These are phyloP conservation scores for Galerina sulciceps DNA, from an alignment of 768 basidiomycete species.

Conservation along the genomic window DNA sequence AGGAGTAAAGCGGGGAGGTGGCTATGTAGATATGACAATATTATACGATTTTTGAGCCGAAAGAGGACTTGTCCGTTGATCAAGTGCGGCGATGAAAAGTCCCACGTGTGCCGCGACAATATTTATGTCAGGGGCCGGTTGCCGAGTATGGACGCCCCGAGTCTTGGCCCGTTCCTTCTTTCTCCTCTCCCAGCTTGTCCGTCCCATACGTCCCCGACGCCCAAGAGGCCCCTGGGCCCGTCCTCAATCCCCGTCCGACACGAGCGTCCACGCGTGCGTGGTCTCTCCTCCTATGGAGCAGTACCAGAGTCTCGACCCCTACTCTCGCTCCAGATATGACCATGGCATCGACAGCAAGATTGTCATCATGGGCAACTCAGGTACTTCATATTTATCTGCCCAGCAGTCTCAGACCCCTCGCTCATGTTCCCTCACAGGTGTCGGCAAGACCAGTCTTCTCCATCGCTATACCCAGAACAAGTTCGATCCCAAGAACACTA, in stretches of 20 bases:
- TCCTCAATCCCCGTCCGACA: constrained; percentile 15
- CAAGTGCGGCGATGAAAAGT: constrained; percentile 22
- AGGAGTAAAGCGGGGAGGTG: constrained; percentile 71
- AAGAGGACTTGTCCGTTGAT: constrained; percentile 15
- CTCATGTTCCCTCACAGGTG: constrained; percentile 51
- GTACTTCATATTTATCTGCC: constrained; percentile 23
- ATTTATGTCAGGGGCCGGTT: constrained; percentile 31
- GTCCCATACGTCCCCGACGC: constrained; percentile 45
- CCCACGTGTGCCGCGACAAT: constrained; percentile 34
- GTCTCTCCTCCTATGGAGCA: constrained; percentile 50
- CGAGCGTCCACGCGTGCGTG: constrained; percentile 21
- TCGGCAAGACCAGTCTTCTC: constrained; percentile 91
- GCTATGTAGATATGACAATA: constrained; percentile 22
- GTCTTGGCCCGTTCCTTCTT: constrained; percentile 31
- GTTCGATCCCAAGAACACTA: constrained; percentile 87
- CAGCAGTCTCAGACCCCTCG: neutral
- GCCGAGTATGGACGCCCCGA: constrained; percentile 8
- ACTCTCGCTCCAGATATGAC: constrained; percentile 71
- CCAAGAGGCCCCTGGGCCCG: constrained; percentile 50
- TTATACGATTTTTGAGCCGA: constrained; percentile 3
- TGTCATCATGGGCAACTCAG: constrained; percentile 89
- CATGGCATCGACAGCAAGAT: constrained; percentile 93
- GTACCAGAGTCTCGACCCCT: constrained; percentile 61
- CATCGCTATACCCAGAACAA: constrained; percentile 90
- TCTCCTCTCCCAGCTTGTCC: constrained; percentile 23